Conservation (phyloP, 2,329 filamentous ascomycete species). For the Colletotrichum musae region DNA sequence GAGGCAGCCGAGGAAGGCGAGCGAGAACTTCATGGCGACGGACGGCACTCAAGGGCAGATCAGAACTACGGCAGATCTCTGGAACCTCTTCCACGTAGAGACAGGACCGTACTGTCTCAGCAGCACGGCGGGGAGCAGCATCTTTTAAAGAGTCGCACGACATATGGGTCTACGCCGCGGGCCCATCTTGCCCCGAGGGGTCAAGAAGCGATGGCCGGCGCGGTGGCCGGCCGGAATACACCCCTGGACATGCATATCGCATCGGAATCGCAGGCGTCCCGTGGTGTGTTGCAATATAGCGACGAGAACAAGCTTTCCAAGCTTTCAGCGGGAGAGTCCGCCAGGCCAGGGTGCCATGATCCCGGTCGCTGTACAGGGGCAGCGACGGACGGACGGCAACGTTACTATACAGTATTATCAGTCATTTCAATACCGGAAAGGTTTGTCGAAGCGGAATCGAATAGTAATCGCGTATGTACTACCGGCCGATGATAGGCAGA, state of each 20-base stretch:
- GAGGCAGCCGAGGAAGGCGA: conserved; percentile 30
- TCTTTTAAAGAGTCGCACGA: conserved; percentile 11
- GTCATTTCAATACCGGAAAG: no score
- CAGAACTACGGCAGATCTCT: conserved; percentile 5
- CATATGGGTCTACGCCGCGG: conserved; percentile 18
- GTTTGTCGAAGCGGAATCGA: no score
- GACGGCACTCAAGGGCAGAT: no score
- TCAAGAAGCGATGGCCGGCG: not conserved
- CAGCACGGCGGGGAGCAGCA: not conserved
- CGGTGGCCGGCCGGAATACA: not conserved
- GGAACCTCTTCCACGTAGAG: conserved; percentile 16
- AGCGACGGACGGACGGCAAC: not conserved
- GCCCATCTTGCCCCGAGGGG: not conserved
- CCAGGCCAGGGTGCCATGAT: not conserved
- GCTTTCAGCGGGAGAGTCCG: conserved; percentile 13
- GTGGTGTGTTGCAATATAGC: not conserved
- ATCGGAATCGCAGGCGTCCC: not conserved
- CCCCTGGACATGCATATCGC: not conserved
- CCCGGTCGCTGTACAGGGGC: not conserved
- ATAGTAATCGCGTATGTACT: no score
- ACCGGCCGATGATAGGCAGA: not conserved
- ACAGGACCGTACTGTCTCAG: not conserved
- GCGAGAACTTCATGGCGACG: conserved; percentile 33
- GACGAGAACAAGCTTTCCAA: conserved; percentile 35
- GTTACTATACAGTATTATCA: no score